phyloP scores from a whole-genome alignment of 768 basidiomycete species.

The Leccinum variicolor region DNA sequence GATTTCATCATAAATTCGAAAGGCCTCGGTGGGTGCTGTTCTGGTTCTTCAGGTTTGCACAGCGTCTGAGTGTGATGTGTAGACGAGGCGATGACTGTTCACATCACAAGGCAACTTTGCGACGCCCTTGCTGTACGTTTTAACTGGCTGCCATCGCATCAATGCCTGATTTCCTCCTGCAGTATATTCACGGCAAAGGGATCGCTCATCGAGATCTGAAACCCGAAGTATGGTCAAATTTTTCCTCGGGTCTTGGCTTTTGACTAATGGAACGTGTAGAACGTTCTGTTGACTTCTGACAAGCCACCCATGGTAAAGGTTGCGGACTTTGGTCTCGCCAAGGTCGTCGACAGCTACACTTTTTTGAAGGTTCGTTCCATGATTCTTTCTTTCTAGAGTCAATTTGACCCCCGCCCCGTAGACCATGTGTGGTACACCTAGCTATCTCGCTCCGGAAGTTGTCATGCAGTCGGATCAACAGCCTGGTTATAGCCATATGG shows the following conservation, averaged over 20 bases:
- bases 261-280: slow-evolving; percentile 39
- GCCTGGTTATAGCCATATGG: slow-evolving; percentile 80
- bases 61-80: not conserved
- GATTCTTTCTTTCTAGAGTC: not conserved
- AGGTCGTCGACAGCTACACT: slow-evolving; percentile 77
- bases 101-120: slow-evolving; percentile 82
- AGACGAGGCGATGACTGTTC: slow-evolving; percentile 57
- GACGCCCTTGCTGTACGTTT: slow-evolving; percentile 63
- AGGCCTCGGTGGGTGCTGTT: slow-evolving; percentile 54
- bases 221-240: slow-evolving; percentile 58
- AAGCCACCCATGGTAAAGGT: slow-evolving; percentile 76
- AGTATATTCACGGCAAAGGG: slow-evolving; percentile 70
- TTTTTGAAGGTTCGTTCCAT: slow-evolving; percentile 59
- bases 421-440: slow-evolving; percentile 97
- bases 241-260: not conserved
- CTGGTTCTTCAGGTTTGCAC: not conserved
- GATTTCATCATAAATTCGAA: slow-evolving; percentile 65
- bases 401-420: slow-evolving; percentile 24
- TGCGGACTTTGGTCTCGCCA: slow-evolving; percentile 95
- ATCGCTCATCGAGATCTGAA: slow-evolving; percentile 94
- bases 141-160: not conserved
- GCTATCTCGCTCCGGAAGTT: slow-evolving; percentile 92
- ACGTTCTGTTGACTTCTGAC: slow-evolving; percentile 76
- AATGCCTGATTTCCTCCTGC: slow-evolving; percentile 3
- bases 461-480: slow-evolving; percentile 53